Percentiles rank a stretch among this genome's conserved stretches.
Evolutionary conservation across 495 filamentous ascomycete genomes (phyloP).

Genomic region (Jackrogersella minutella): DNA sequence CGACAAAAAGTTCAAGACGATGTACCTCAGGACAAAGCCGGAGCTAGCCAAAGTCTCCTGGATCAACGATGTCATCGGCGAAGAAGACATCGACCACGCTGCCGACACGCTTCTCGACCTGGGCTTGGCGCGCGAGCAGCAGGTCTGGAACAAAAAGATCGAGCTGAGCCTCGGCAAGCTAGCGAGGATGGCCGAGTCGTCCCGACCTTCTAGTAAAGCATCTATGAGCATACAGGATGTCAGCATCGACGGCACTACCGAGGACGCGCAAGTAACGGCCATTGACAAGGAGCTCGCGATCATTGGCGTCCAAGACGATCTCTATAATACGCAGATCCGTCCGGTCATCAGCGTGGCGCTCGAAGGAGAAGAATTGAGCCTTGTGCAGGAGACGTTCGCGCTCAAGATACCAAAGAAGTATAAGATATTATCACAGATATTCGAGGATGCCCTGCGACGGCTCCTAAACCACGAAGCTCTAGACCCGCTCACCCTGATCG

Average conservation of each 20-base stretch:
- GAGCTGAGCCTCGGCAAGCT: slow-evolving; percentile 90
- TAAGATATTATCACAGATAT: slow-evolving; percentile 68
- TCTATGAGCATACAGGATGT: slow-evolving; percentile 40
- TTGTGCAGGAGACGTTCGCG: slow-evolving; percentile 75
- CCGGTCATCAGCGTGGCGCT: slow-evolving; percentile 70
- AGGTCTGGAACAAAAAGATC: slow-evolving; percentile 89
- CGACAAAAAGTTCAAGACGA: slow-evolving; percentile 73
- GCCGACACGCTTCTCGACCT: slow-evolving; percentile 69
- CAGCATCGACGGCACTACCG: slow-evolving; percentile 36
- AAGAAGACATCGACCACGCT: slow-evolving; percentile 75
- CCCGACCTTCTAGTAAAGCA: slow-evolving; percentile 47
- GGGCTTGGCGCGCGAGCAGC: slow-evolving; percentile 71
- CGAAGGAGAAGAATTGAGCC: slow-evolving; percentile 78
- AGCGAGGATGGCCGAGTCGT: slow-evolving; percentile 68
- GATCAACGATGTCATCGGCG: slow-evolving; percentile 87
- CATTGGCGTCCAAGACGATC: slow-evolving; percentile 75
- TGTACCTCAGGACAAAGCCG: slow-evolving; percentile 73
- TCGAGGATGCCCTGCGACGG: slow-evolving; percentile 69
- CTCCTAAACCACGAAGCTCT: slow-evolving; percentile 74
- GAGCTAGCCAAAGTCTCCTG: slow-evolving; percentile 81
- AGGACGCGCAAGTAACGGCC: slow-evolving; percentile 49
- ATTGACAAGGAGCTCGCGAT: slow-evolving; percentile 70
- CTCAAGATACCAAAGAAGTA: slow-evolving; percentile 62
- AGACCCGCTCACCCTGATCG: slow-evolving; percentile 71
- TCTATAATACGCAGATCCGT: slow-evolving; percentile 62